Evolutionary conservation across 805 yeast species (phyloP).

Genomic region (Yarrowia hollandica): DNA sequence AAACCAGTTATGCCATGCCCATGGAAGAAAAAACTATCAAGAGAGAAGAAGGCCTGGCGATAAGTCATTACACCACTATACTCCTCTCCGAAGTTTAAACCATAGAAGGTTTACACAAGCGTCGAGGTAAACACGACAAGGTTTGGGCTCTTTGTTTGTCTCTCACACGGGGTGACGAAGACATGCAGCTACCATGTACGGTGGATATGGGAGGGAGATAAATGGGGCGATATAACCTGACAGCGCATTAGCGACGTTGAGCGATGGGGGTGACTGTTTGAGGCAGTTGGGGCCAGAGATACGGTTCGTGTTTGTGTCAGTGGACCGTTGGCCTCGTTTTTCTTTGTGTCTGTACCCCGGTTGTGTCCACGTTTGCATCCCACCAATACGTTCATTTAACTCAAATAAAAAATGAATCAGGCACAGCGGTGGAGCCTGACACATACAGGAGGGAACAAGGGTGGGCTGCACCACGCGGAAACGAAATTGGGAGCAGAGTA

Average conservation of each 20-base stretch:
- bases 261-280: not conserved
- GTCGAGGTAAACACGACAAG: constrained; percentile 23
- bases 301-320: not conserved
- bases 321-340: not conserved
- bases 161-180: constrained; percentile 27
- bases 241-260: not conserved
- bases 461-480: not conserved
- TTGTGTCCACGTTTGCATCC: no score
- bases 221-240: constrained; percentile 17
- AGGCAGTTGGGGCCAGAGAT: not conserved
- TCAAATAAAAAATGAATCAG: constrained; percentile 28
- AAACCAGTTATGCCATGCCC: constrained; percentile 21
- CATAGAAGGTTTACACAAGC: constrained; percentile 2
- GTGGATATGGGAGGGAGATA: not conserved
- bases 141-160: constrained; percentile 1
- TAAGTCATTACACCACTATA: constrained; percentile 15
- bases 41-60: constrained; percentile 22
- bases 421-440: constrained; percentile 22
- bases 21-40: not conserved
- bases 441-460: not conserved
- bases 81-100: not conserved
- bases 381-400: not conserved
- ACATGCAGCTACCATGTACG: constrained; percentile 10
- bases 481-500: no score
- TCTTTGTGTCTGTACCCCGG: not conserved